phyloP scores from a whole-genome alignment of 1,284 basidiomycete species.

The Boletellus deceptivus region DNA sequence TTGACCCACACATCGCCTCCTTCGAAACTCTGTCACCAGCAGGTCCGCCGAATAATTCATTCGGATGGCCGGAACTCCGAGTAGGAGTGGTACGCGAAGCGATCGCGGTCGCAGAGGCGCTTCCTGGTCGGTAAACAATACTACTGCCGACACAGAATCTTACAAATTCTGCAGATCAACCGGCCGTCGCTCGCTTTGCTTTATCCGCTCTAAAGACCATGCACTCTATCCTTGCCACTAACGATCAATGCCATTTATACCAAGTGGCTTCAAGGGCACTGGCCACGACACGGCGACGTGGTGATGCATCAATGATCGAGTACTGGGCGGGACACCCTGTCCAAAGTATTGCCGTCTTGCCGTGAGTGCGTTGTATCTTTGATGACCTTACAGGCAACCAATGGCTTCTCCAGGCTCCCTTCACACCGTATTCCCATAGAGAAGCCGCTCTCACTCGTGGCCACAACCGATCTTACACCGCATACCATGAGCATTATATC shows the following conservation, averaged over 20 bases:
- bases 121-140: conserved; percentile 66
- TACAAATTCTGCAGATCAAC: conserved; percentile 54
- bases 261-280: conserved; percentile 68
- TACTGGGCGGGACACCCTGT: conserved; percentile 85
- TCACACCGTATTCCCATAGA: conserved; percentile 71
- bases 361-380: conserved; percentile 48
- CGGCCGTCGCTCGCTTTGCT: conserved; percentile 74
- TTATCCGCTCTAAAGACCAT: conserved; percentile 74
- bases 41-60: conserved; percentile 48
- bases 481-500: conserved; percentile 46
- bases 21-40: conserved; percentile 12
- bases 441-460: conserved; percentile 59
- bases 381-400: neutral
- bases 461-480: conserved; percentile 38
- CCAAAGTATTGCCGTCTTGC: conserved; percentile 72
- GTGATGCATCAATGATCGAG: conserved; percentile 64
- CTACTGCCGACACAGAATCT: conserved; percentile 9
- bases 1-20: conserved; percentile 26
- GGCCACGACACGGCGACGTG: conserved; percentile 71
- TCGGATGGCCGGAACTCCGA: conserved; percentile 94
- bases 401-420: conserved; percentile 54
- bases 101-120: conserved; percentile 83
- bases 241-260: conserved; percentile 79
- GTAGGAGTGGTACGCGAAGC: conserved; percentile 89
- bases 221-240: conserved; percentile 60